phyloP scores from a whole-genome alignment of 345 rosid genomes.

The Conringia planisiliqua region DNA sequence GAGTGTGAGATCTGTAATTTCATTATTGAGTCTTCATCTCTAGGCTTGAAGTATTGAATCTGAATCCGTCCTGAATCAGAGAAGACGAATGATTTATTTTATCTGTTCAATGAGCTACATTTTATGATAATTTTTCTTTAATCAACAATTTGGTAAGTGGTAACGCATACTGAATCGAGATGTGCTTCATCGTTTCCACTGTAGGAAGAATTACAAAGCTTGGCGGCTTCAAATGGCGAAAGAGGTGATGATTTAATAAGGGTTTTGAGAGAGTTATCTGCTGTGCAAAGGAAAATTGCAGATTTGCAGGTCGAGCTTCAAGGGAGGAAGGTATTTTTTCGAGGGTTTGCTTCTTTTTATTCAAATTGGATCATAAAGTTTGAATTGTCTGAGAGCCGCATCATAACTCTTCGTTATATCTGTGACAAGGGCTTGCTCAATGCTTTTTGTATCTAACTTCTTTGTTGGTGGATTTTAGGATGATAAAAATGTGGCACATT shows the following conservation, averaged over 20 bases:
- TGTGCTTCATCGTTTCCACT: neutral
- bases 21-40: too few relatives aligned
- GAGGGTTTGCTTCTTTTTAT: neutral
- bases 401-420: neutral
- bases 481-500: slow-evolving; percentile 92
- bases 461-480: slow-evolving; percentile 43
- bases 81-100: neutral
- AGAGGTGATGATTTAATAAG: slow-evolving; percentile 77
- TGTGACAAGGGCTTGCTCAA: neutral
- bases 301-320: slow-evolving; percentile 97
- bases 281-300: slow-evolving; percentile 87
- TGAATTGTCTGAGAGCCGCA: neutral
- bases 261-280: slow-evolving; percentile 80
- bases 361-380: neutral
- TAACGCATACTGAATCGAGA: neutral
- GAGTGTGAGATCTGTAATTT: slow-evolving; percentile 3
- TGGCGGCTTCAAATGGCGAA: slow-evolving; percentile 52
- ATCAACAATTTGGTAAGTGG: neutral
- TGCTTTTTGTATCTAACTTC: slow-evolving; percentile 11
- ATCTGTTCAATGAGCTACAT: neutral
- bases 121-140: slow-evolving; percentile 5
- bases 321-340: slow-evolving; percentile 78
- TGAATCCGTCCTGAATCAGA: neutral
- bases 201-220: slow-evolving; percentile 62
- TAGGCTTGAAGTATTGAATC: neutral